A percentile compares a stretch with the other conserved stretches of the same genome.
phyloP scores from a whole-genome alignment of 2,329 filamentous ascomycete genomes.

The Xylaria sp. region DNA sequence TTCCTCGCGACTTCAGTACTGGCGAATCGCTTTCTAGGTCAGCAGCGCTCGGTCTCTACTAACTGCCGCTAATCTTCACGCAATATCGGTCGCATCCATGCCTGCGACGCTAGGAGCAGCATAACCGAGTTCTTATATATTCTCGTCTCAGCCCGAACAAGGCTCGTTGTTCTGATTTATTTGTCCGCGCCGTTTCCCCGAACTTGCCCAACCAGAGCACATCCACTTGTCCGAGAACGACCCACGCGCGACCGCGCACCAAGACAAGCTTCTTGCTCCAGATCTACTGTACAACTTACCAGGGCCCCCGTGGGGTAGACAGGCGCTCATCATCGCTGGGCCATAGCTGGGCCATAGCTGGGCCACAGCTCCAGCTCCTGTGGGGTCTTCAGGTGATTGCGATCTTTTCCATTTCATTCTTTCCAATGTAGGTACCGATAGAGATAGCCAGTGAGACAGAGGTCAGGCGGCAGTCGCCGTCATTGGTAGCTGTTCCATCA shows the following conservation, averaged over 20 bases:
- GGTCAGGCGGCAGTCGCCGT: conserved; percentile 17
- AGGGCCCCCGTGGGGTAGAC: conserved; percentile 39
- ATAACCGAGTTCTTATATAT: conserved; percentile 17
- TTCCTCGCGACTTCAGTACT: not conserved
- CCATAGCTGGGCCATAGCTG: conserved; percentile 28
- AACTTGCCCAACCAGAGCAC: conserved; percentile 47
- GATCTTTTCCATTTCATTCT: not conserved
- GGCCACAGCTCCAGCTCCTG: conserved; percentile 14
- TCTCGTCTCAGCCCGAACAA: conserved; percentile 1
- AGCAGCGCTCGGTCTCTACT: not conserved
- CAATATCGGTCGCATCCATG: not conserved
- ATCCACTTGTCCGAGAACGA: conserved; percentile 50
- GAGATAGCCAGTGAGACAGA: conserved; percentile 2
- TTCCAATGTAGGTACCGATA: conserved; percentile 13
- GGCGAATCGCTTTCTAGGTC: not conserved
- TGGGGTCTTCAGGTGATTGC: conserved; percentile 23
- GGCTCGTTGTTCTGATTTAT: conserved; percentile 15
- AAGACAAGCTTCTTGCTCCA: conserved; percentile 30
- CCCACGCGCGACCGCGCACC: conserved; percentile 41
- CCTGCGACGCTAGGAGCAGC: not conserved
- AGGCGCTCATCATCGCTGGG: conserved; percentile 35
- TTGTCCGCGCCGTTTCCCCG: conserved; percentile 44
- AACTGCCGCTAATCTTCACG: not conserved
- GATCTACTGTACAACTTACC: conserved; percentile 34
- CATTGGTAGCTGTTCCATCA: conserved; percentile 15